Base-by-base conservation (phyloP, 2,329 filamentous ascomycete species). In the Alternaria tenuissima region DNA sequence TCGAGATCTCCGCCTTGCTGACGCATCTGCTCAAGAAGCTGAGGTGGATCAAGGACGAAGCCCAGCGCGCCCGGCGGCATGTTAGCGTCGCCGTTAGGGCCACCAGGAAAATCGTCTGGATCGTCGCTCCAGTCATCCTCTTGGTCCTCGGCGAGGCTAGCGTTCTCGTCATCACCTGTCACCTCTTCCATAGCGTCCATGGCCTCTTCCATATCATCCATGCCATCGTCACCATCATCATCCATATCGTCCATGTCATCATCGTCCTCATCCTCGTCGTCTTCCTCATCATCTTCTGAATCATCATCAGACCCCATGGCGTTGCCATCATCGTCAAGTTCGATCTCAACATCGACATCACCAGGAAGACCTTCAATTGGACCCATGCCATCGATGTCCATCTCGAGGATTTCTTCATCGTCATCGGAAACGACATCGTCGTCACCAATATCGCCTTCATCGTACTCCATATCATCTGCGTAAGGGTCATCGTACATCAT, bases 401-500 rank as follows among this genome's bases (percentile, higher is more conserved):
- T 91, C 85, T 62, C 96, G 92, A 72, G 96, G 73, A 91, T 86
- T 24, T 93, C 93, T 32, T 93, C 93, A 67, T 94, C 88, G 41
- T 96, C 94, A 65, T 97, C 94, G 71, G 94, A 97, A 59, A 97
- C 89, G 57, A 94, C 91, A 59, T 92, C 92, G 72, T 76, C 73
- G 22, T 76, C 74, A 0, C 89, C 91, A 71, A 91, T 86, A 24
- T 93, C 92, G 20, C 57, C 69, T 39, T 93, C 93, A 64, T 94
- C 91, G 70, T 96, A 97, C 55, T 96, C 92, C 88, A 97, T 95
- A 67, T 96, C 94, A 38, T 97, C 88, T 22, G 86, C 93, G 68
- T 93, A 94, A 61, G 94, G 92, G 61, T 95, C 93, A 52, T 93
- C 91, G 68, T 97, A 96, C 91, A 97, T 95, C 57, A 72, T 67